Percentiles rank a stretch among this genome's conserved stretches.
These are phyloP conservation scores for Helicostylum pulchrum DNA, from an alignment of 192 early-diverging fungal genomes.

Conservation along the genomic window DNA sequence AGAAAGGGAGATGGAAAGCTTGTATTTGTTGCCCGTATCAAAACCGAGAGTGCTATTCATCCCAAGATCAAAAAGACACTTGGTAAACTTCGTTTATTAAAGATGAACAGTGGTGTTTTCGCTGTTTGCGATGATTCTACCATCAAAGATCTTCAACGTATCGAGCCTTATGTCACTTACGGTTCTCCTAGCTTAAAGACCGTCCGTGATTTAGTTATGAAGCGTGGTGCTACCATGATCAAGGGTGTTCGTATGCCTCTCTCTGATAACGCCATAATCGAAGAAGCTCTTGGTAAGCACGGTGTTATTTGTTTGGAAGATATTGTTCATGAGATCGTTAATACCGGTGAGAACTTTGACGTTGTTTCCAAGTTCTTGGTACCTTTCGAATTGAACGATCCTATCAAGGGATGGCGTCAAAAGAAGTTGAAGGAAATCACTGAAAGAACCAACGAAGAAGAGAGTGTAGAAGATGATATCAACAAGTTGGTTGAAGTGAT, in stretches of 20 bases:
- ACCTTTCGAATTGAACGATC: slow-evolving; percentile 15
- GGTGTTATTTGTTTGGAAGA: slow-evolving; percentile 34
- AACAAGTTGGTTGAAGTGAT: slow-evolving; percentile 23
- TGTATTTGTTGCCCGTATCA: slow-evolving; percentile 20
- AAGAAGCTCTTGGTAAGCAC: slow-evolving; percentile 16
- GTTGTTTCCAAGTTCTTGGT: slow-evolving; percentile 9
- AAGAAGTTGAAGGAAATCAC: slow-evolving; percentile 14
- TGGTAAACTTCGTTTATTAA: slow-evolving; percentile 2
- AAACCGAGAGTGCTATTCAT: slow-evolving; percentile 5
- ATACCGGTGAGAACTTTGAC: slow-evolving; percentile 14
- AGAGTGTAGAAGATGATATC: slow-evolving; percentile 14
- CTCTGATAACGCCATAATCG: slow-evolving; percentile 29
- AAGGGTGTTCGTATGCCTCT: slow-evolving; percentile 22
- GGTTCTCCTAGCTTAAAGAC: slow-evolving; percentile 23
- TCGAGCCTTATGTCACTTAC: slow-evolving; percentile 22
- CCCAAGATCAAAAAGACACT: slow-evolving; percentile 11
- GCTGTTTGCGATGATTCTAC: slow-evolving; percentile 1
- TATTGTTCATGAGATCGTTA: slow-evolving; percentile 29
- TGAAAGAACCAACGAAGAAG: slow-evolving; percentile 2
- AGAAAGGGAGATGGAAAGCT: slow-evolving; percentile 4
- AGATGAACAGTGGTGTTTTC: slow-evolving; percentile 23
- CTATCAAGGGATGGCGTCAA: slow-evolving; percentile 22
- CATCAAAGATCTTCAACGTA: not conserved
- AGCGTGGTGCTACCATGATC: slow-evolving; percentile 21
- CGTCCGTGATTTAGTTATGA: slow-evolving; percentile 22